Base-by-base conservation (phyloP, 2,329 filamentous ascomycete species). In the Niveomyces coronatus region DNA sequence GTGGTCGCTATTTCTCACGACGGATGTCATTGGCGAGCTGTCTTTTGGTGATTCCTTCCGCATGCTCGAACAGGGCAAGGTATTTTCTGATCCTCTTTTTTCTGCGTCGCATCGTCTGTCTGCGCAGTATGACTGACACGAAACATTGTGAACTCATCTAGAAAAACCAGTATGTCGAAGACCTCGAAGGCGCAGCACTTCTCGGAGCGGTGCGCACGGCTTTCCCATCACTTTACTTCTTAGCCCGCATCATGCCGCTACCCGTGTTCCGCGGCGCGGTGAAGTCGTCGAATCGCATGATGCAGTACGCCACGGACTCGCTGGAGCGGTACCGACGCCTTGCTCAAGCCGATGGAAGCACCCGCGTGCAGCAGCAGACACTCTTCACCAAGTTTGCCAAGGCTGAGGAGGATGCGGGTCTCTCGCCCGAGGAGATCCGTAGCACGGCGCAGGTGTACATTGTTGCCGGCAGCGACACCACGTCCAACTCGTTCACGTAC, bases 391-490 rank as follows among this genome's bases (percentile, higher is more conserved):
- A 24, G 22, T 11, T 24, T 7, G 7, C 7, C 7, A 7, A 7
- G 7, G 7, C 22, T 11, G 22, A 24, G 22, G 7, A 24, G 9
- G 29, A 14, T 9, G 29, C 11, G 9, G 16, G 18, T 7, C 16
- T 31, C 9, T 17, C 29, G 18, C 8, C 18, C 11, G 9, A 18
- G 4, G 29, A 31, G 15, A 18, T 31, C 15, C 10, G n/a, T 31
- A 16, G 8, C 4, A 31, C 9, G 16, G 29, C 29, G 9, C 9
- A 11, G 29, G n/a, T 9, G 0, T 64, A 64, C 37, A 68, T 70
- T 30, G 37, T 65, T 4, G 68, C 65, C 0, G 68, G 67, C 1
- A 65, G 58, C 17, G 67, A 70, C 34, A 71, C 68, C 0, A 69
- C 67, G 0, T 61, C 67, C 0, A 53, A 60, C 5, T 64, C 64